Evolutionary conservation across 176 grass and related monocot genomes (phyloP).

Genomic region (Ensete glaucum): DNA sequence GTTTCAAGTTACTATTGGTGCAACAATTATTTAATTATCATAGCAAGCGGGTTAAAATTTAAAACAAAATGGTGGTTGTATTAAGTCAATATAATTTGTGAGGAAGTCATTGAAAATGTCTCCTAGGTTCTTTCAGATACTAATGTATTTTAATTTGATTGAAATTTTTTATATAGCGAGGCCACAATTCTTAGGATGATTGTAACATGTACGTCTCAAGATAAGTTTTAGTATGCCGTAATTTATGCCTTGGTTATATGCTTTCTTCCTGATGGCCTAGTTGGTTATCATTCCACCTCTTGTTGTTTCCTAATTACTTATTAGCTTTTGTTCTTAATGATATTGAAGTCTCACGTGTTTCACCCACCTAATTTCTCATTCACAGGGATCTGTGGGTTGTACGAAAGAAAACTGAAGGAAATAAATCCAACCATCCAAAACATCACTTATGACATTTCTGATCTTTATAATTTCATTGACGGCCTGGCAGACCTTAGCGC

Average conservation of each 20-base stretch:
- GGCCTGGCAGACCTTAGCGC: slow-evolving; percentile 63
- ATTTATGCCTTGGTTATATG: neutral
- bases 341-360: too few species aligned
- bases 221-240: neutral
- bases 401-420: slow-evolving; percentile 80
- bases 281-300: neutral
- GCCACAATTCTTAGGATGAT: neutral
- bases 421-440: slow-evolving; percentile 53
- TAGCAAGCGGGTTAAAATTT: neutral
- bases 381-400: slow-evolving; percentile 61
- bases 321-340: neutral
- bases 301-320: neutral
- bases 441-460: slow-evolving; percentile 64
- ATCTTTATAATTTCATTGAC: slow-evolving; percentile 78
- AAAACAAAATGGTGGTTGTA: neutral
- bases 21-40: neutral
- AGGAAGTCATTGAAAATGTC: neutral
- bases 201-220: neutral
- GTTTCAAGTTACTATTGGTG: neutral
- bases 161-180: neutral
- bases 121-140: neutral
- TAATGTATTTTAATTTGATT: neutral
- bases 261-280: slow-evolving; percentile 1
- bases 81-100: neutral
- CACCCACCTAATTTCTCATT: slow-evolving; percentile 9